A percentile compares a stretch with the other conserved stretches of the same genome.
Evolutionary conservation across 2,329 filamentous ascomycete species (phyloP).

Genomic region (Diaporthe sp.): DNA sequence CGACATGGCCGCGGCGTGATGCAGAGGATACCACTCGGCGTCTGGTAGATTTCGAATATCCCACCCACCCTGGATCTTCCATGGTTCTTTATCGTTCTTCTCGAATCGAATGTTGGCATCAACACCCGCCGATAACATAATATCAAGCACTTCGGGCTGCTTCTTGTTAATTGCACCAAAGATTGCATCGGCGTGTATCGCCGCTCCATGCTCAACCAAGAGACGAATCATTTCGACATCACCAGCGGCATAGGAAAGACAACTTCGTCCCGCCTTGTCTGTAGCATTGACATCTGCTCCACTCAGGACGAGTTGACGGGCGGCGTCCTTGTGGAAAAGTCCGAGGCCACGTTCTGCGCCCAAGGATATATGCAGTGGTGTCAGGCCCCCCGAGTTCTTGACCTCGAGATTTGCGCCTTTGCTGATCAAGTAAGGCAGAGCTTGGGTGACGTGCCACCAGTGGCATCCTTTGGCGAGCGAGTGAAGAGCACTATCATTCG

Average conservation of each 20-base stretch:
- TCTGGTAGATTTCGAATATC: neutral
- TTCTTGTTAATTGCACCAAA: neutral
- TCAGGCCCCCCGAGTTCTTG: neutral
- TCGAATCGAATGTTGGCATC: slow-evolving; percentile 4
- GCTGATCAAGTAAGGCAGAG: slow-evolving; percentile 1
- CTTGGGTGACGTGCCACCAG: neutral
- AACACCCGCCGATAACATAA: neutral
- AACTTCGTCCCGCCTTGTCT: neutral
- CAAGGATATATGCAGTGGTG: neutral
- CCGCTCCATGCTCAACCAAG: neutral
- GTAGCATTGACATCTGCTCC: slow-evolving; percentile 1
- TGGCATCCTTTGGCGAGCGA: neutral
- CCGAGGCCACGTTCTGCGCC: neutral
- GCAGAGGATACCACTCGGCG: neutral
- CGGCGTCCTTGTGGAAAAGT: slow-evolving; percentile 1
- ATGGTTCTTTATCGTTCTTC: neutral
- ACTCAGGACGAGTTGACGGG: neutral
- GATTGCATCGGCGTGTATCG: neutral
- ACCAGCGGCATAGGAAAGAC: neutral
- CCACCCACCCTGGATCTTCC: neutral
- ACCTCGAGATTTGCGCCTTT: neutral
- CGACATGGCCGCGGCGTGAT: neutral
- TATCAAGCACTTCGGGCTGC: slow-evolving; percentile 4
- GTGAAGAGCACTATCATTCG: neutral
- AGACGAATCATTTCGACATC: neutral